Evolutionary conservation across 2,329 filamentous ascomycete species (phyloP), one percentile per base, ranked within the genome.

Genomic region (Neonectria magnoliae): DNA sequence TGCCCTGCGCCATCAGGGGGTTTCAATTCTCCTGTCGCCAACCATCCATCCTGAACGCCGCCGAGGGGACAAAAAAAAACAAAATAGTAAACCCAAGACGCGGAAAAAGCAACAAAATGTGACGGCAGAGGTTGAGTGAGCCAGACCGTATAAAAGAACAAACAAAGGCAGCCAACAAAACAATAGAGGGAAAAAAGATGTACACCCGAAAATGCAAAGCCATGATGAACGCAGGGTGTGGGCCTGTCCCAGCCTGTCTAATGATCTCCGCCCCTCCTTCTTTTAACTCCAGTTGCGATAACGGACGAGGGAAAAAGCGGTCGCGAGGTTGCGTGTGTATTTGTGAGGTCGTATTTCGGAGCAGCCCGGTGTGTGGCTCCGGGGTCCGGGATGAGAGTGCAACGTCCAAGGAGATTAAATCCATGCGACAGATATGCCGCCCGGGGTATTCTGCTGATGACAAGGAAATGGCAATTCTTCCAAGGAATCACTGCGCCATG

Each of bases 41-140:
- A 29, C 57, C 58, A 57, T 27, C 66, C 64, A 60, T 58, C 59
- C 65, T 53, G 38, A 71, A 71, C 67, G 68, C 68, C 67, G 47
- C 33, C 54, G 27, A 62, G 48, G 54, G 33, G 44, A 58, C 55
- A 45, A 50, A 50, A 65, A 50, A 50, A 65, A 50, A 45, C 31
- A 50, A 54, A 58, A 22, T 20, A 47, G 47, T 42, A 57, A 25
- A 50, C 38, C 25, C 41, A 41, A 48, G 36, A 42, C 53, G 38
- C 29, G 51, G 13, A 48, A 56, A 65, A 62, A 55, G 41, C 57
- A 59, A 59, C 45, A 45, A 57, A 51, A 60, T 62, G 54, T 27
- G 20, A 53, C 60, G 47, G 60, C 54, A 45, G 36, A 53, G 60
- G 54, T 16, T 29, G 51, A n/a, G 7, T 25, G 27, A 31, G 47